Percentiles rank a stretch among this genome's conserved stretches.
These are phyloP conservation scores for Fraxinus paxiana DNA, from an alignment of 305 asterid genomes.

Conservation along the genomic window DNA sequence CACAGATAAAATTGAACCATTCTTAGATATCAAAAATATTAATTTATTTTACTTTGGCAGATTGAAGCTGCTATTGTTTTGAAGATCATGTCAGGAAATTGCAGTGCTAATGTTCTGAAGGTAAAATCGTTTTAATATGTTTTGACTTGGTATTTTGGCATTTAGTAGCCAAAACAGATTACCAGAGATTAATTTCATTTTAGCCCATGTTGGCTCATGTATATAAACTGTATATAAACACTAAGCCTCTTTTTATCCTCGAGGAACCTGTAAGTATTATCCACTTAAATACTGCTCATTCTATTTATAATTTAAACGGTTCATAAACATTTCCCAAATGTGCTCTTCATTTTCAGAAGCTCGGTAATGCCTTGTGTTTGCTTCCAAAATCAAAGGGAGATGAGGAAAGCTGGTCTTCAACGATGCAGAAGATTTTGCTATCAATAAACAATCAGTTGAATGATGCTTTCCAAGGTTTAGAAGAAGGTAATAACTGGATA, in stretches of 20 bases:
- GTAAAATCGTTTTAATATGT: constrained; percentile 34
- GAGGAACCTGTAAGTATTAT: too few relatives aligned
- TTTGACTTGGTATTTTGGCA: constrained; percentile 13
- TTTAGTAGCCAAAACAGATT: constrained; percentile 17
- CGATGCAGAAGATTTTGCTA: constrained; percentile 67
- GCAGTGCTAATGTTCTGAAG: constrained; percentile 44
- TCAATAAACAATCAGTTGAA: constrained; percentile 56
- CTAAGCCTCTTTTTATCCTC: too few relatives aligned
- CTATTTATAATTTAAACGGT: too few relatives aligned
- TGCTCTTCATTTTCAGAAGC: constrained; percentile 50
- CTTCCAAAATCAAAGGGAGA: constrained; percentile 84
- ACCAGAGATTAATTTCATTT: constrained; percentile 20
- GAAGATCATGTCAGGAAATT: constrained; percentile 63
- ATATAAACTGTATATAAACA: too few relatives aligned
- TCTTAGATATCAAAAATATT: not conserved
- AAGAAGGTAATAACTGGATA: constrained; percentile 54
- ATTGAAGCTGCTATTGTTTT: constrained; percentile 70
- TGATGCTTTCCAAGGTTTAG: constrained; percentile 69
- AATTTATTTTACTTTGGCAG: constrained; percentile 33
- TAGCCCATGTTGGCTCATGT: not conserved
- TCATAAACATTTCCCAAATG: too few relatives aligned
- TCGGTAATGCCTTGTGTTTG: constrained; percentile 55
- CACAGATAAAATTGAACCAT: not conserved
- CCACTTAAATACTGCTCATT: too few relatives aligned
- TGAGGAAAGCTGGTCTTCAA: constrained; percentile 62